A percentile compares a stretch with the other conserved stretches of the same genome.
Conservation (phyloP, 2,329 filamentous ascomycete species). For the Phaeosphaeria sp. region DNA sequence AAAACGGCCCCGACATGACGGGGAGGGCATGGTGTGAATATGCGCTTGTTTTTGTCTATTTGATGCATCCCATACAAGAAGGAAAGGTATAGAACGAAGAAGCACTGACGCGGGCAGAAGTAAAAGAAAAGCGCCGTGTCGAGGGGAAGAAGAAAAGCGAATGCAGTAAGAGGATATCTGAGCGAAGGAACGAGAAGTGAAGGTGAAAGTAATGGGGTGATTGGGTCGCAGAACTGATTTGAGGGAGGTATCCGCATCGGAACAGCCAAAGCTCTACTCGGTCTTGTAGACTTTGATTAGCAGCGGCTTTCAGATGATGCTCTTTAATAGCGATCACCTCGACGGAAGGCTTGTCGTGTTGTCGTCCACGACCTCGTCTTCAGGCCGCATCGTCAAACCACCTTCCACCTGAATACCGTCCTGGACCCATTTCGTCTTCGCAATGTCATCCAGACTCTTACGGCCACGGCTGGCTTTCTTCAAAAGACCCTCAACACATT, state of each 20-base stretch:
- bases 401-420: slow-evolving; percentile 73
- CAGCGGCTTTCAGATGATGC: background rate
- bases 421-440: slow-evolving; percentile 76
- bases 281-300: background rate
- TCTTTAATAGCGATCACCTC: slow-evolving; percentile 43
- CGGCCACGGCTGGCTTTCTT: slow-evolving; percentile 79
- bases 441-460: slow-evolving; percentile 77
- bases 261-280: background rate
- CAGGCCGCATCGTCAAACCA: slow-evolving; percentile 61
- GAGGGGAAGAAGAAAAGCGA: background rate
- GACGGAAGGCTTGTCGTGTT: slow-evolving; percentile 13
- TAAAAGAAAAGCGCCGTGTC: background rate
- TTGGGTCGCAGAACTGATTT: background rate
- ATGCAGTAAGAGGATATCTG: background rate
- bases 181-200: background rate
- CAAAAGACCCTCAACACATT: slow-evolving; percentile 82
- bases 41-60: background rate
- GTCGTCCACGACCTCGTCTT: slow-evolving; percentile 48
- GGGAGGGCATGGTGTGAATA: background rate
- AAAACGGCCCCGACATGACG: too few species aligned
- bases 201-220: background rate
- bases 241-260: background rate
- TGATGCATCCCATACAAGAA: background rate
- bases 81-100: background rate
- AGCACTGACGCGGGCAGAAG: background rate